A percentile compares a stretch with the other conserved stretches of the same genome.
Conservation (phyloP, 1,284 basidiomycete species). For the Tremellales sp. region DNA sequence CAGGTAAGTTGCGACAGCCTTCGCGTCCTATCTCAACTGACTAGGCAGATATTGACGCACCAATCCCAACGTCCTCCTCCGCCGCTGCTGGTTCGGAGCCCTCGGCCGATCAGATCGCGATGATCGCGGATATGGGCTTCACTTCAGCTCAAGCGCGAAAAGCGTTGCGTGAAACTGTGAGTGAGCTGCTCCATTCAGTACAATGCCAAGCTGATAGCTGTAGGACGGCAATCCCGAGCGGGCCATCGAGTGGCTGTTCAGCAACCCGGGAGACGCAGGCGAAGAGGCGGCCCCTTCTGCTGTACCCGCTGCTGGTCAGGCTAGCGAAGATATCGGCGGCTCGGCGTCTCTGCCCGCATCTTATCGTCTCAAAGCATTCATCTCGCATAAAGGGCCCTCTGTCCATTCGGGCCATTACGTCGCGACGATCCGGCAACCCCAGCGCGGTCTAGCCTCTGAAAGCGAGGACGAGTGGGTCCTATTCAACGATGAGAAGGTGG, state of each 20-base stretch:
- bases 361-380: conserved; percentile 83
- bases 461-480: conserved; percentile 67
- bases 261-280: conserved; percentile 81
- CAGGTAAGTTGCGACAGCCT: conserved; percentile 54
- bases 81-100: conserved; percentile 54
- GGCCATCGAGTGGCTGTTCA: conserved; percentile 97
- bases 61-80: conserved; percentile 52
- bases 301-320: conserved; percentile 5
- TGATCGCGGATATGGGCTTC: conserved; percentile 93
- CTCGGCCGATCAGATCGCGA: conserved; percentile 61
- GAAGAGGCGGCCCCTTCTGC: conserved; percentile 49
- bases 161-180: conserved; percentile 78
- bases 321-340: conserved; percentile 48
- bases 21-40: conserved; percentile 4
- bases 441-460: conserved; percentile 33
- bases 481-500: conserved; percentile 96
- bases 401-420: conserved; percentile 90
- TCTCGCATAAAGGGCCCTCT: conserved; percentile 94
- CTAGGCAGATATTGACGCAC: conserved; percentile 75
- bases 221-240: conserved; percentile 72
- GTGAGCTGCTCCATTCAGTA: conserved; percentile 24
- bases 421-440: conserved; percentile 41
- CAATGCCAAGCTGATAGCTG: not conserved
- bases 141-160: conserved; percentile 76
- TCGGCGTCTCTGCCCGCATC: conserved; percentile 64